Evolutionary conservation across 73 alveolate genomes (phyloP), one percentile per base, ranked within the genome.

Genomic region (Stentor roeselii): DNA sequence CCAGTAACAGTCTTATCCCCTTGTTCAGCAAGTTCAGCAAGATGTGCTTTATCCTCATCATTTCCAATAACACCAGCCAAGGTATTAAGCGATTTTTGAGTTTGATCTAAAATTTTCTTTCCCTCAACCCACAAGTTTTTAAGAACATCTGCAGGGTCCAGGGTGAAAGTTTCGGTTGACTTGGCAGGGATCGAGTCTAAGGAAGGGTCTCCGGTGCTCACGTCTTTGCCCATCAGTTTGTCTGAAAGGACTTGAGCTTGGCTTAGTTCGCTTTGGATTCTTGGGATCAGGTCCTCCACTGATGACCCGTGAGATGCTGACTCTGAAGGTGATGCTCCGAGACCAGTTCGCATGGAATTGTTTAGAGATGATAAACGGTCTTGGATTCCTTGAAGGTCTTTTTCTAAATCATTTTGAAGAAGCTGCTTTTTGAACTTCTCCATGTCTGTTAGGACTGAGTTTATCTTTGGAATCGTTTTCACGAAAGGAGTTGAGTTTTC

Each of bases 351-450:
- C 67, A 50, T 50, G 21, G 6, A 6, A 50, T 50, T 50, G 67
- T 50, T 50, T 50, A 50, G 21, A 50, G 67, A 6, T 50, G 6
- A 21, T 21, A 50, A 6, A 67, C 15, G 41, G 41, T 67, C 34
- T n/a, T 30, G 50, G 41, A 67, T n/a, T 67, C 37, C 80, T 21
- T 21, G 15, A 32, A 67, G 80, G 1, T 67, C 27, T 21, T 32
- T 67, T 30, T 21, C 27, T 27, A 67, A 11, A 11, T 67, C 80
- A 21, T 34, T 40, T 27, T 32, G 15, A 36, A 67, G 21, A 34
- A 67, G 37, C 34, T 67, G 42, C 41, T 40, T 67, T 67, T 67
- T 67, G 80, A 67, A 67, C 27, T 67, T 67, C 37, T 67, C 80
- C 37, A 21, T 21, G 41, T 67, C 80, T 30, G 11, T 34, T 15